A percentile compares a stretch with the other conserved stretches of the same genome.
phyloP scores from a whole-genome alignment of 106 monocot species.

The Platanthera zijinensis region DNA sequence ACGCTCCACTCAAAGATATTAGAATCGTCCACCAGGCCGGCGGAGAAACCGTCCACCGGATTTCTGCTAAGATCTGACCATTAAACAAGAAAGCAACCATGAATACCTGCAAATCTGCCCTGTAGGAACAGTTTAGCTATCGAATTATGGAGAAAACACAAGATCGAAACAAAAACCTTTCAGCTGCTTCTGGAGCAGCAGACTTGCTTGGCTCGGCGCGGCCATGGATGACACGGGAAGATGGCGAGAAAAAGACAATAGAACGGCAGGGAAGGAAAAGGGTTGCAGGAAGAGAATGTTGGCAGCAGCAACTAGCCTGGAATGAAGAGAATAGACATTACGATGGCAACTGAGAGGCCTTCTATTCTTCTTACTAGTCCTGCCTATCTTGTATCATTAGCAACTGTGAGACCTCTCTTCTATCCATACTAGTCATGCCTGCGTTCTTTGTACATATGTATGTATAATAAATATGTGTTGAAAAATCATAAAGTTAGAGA shows the following conservation, averaged over 20 bases:
- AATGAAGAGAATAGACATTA: no score
- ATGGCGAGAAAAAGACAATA: background rate
- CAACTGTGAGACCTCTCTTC: no score
- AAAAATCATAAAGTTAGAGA: no score
- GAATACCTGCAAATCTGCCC: background rate
- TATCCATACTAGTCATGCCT: no score
- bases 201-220: constrained; percentile 33
- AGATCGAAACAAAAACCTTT: constrained; percentile 18
- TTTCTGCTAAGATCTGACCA: constrained; percentile 53
- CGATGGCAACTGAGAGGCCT: no score
- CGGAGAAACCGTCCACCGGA: constrained; percentile 76
- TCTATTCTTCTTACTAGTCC: no score
- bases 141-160: background rate
- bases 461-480: no score
- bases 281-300: background rate
- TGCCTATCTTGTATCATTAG: no score
- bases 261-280: background rate
- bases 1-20: constrained; percentile 78
- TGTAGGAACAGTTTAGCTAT: background rate
- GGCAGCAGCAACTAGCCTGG: no score
- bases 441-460: no score
- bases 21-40: constrained; percentile 58
- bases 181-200: constrained; percentile 55
- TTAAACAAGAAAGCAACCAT: background rate
- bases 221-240: constrained; percentile 13